These are phyloP conservation scores for Lactarius tabidus DNA, from an alignment of 768 basidiomycete species.

Conservation along the genomic window DNA sequence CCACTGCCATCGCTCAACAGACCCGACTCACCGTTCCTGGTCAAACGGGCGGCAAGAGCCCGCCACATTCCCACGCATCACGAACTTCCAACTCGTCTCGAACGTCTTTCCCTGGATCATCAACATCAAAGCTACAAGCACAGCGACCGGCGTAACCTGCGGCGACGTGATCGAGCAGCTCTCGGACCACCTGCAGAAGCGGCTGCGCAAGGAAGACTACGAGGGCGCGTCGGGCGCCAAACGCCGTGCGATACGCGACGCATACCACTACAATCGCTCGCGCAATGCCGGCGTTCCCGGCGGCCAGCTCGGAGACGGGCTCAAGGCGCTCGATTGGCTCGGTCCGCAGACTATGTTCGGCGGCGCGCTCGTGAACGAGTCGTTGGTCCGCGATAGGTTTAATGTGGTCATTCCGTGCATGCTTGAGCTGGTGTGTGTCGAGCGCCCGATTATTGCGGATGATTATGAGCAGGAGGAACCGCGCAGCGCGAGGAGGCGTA, in stretches of 20 bases:
- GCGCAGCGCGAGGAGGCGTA: slow-evolving; percentile 31
- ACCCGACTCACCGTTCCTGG: slow-evolving; percentile 60
- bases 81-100: slow-evolving; percentile 50
- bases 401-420: slow-evolving; percentile 53
- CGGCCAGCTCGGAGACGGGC: slow-evolving; percentile 55
- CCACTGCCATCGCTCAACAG: slow-evolving; percentile 59
- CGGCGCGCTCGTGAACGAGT: slow-evolving; percentile 49
- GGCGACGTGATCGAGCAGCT: slow-evolving; percentile 61
- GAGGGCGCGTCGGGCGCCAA: slow-evolving; percentile 36
- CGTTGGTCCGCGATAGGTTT: slow-evolving; percentile 38
- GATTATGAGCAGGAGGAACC: slow-evolving; percentile 50
- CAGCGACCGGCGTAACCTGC: slow-evolving; percentile 57
- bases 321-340: slow-evolving; percentile 67
- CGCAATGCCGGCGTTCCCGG: slow-evolving; percentile 63
- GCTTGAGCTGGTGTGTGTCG: slow-evolving; percentile 53
- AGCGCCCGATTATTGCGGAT: slow-evolving; percentile 44
- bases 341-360: slow-evolving; percentile 56
- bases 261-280: slow-evolving; percentile 66
- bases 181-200: slow-evolving; percentile 45
- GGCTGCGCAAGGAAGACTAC: slow-evolving; percentile 52
- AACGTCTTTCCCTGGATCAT: slow-evolving; percentile 54
- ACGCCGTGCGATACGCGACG: slow-evolving; percentile 43
- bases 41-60: slow-evolving; percentile 57
- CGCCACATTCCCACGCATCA: slow-evolving; percentile 60
- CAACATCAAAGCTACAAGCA: slow-evolving; percentile 42